A percentile compares a stretch with the other conserved stretches of the same genome.
Conservation (phyloP, 1,284 basidiomycete genomes). For the Sanghuangporus baumii region DNA sequence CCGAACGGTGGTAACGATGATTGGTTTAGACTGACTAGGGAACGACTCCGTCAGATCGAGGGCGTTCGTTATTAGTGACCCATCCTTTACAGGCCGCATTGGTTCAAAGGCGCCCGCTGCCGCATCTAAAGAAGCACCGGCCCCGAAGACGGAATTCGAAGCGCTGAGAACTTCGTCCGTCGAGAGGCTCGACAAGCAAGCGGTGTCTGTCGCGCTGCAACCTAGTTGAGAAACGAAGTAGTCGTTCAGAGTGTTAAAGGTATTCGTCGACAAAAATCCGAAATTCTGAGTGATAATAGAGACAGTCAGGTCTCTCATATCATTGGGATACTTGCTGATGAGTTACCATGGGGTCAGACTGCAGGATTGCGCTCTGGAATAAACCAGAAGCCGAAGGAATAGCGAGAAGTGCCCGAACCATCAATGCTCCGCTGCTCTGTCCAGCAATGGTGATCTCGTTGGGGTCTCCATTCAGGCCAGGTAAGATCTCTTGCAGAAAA, state of each 20-base stretch:
- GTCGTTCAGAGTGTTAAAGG: conserved; percentile 50
- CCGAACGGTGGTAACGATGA: conserved; percentile 64
- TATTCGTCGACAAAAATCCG: conserved; percentile 55
- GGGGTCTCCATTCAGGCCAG: conserved; percentile 63
- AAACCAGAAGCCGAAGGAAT: conserved; percentile 57
- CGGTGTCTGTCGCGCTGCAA: conserved; percentile 40
- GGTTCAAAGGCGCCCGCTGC: conserved; percentile 52
- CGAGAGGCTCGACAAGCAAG: conserved; percentile 49
- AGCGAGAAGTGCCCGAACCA: conserved; percentile 73
- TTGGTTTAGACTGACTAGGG: conserved; percentile 51
- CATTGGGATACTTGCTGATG: not conserved
- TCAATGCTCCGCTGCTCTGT: conserved; percentile 79
- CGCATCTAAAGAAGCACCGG: conserved; percentile 40
- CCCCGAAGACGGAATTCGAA: conserved; percentile 37
- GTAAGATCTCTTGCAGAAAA: conserved; percentile 57
- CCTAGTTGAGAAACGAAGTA: conserved; percentile 46
- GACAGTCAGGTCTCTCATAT: not conserved
- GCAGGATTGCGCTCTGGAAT: conserved; percentile 72
- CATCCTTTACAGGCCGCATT: conserved; percentile 58
- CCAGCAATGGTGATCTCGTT: conserved; percentile 78
- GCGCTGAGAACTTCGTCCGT: conserved; percentile 47
- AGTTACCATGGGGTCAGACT: conserved; percentile 28
- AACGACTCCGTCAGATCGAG: conserved; percentile 53
- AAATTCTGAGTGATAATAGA: conserved; percentile 46
- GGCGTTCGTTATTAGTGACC: conserved; percentile 49